phyloP scores from a whole-genome alignment of 2,329 filamentous ascomycete genomes.

The Huntiella omanensis region DNA sequence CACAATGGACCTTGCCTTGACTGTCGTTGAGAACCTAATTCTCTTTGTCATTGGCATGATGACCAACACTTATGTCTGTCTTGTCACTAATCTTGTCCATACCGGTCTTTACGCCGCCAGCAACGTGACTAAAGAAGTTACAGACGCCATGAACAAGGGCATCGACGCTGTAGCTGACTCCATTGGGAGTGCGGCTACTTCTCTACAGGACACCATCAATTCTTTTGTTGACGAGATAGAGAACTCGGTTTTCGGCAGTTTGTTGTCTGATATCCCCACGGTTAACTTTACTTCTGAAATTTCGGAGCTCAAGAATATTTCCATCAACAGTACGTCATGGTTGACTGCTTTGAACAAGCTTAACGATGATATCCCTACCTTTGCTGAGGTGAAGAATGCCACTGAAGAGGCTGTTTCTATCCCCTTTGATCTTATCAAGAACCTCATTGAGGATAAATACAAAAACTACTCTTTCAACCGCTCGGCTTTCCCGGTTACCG shows the following conservation, averaged over 20 bases:
- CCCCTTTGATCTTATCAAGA: constrained; percentile 67
- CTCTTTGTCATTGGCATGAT: constrained; percentile 86
- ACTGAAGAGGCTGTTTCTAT: constrained; percentile 54
- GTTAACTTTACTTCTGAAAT: constrained; percentile 50
- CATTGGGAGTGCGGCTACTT: constrained; percentile 38
- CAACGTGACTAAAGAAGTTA: constrained; percentile 32
- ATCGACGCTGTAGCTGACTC: constrained; percentile 36
- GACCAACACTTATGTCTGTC: constrained; percentile 74
- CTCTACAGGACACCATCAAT: constrained; percentile 29
- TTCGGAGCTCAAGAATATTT: constrained; percentile 46
- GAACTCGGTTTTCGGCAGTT: constrained; percentile 30
- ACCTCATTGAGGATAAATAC: constrained; percentile 51
- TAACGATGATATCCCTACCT: constrained; percentile 64
- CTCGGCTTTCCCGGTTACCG: constrained; percentile 60
- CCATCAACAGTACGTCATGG: constrained; percentile 47
- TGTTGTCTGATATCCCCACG: constrained; percentile 24
- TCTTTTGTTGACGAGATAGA: constrained; percentile 26
- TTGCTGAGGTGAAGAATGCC: constrained; percentile 65
- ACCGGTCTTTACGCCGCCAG: constrained; percentile 55
- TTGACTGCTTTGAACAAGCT: constrained; percentile 51
- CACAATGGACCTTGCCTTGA: constrained; percentile 61
- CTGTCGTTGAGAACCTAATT: constrained; percentile 69
- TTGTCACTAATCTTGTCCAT: constrained; percentile 67
- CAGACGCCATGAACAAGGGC: constrained; percentile 29
- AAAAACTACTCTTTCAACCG: constrained; percentile 61